These are phyloP conservation scores for Dioscorea cayenensis DNA, from an alignment of 116 monocot species.

Conservation along the genomic window DNA sequence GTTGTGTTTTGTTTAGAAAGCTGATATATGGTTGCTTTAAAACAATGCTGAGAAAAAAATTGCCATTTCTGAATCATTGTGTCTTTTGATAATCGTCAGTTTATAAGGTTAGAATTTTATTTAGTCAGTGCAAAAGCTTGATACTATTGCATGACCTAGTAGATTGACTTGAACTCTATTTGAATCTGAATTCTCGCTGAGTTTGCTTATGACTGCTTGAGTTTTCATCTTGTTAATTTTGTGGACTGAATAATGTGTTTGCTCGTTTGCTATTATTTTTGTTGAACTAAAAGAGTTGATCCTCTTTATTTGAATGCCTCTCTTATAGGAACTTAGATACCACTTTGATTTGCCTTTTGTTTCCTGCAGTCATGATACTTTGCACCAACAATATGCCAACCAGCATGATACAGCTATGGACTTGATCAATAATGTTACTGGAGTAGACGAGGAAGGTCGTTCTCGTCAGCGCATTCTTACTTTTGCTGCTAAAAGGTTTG, in stretches of 20 bases:
- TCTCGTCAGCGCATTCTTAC: slow-evolving; percentile 85
- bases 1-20: no score
- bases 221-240: background rate
- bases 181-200: background rate
- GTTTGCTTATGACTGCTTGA: background rate
- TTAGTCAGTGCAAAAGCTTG: no score
- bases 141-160: no score
- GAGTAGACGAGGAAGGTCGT: slow-evolving; percentile 79
- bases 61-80: no score
- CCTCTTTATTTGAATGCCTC: background rate
- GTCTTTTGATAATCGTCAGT: no score
- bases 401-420: slow-evolving; percentile 71
- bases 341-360: background rate
- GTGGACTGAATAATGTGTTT: background rate
- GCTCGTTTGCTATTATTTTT: background rate
- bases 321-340: background rate
- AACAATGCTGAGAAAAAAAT: no score
- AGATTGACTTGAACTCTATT: background rate
- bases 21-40: no score
- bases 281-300: background rate
- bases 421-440: slow-evolving; percentile 71
- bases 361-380: slow-evolving; percentile 46
- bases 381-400: slow-evolving; percentile 29
- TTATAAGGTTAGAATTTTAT: no score
- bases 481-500: slow-evolving; percentile 87